Percentiles rank a stretch among this genome's conserved stretches.
Conservation (phyloP, 2,329 filamentous ascomycete genomes). For the Fusarium sp. region DNA sequence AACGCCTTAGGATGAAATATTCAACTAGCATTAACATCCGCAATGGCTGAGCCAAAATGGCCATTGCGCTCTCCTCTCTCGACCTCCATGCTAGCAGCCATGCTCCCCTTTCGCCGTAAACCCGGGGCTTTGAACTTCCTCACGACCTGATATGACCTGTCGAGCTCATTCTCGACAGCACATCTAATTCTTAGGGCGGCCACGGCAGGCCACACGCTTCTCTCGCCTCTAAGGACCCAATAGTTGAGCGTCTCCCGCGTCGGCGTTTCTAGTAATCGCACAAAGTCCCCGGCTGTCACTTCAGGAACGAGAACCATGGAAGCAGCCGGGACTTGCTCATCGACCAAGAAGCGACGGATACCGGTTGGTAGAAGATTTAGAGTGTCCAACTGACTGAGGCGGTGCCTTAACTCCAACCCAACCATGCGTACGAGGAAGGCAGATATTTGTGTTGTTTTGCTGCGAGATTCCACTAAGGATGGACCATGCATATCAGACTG, state of each 20-base stretch:
- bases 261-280: conserved; percentile 84
- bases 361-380: conserved; percentile 77
- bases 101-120: conserved; percentile 60
- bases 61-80: conserved; percentile 35
- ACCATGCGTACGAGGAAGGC: conserved; percentile 75
- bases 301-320: conserved; percentile 87
- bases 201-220: conserved; percentile 91
- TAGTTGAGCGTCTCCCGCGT: conserved; percentile 80
- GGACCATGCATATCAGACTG: conserved; percentile 84
- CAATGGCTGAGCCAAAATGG: conserved; percentile 15
- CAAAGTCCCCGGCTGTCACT: conserved; percentile 78
- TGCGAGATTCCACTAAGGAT: conserved; percentile 69
- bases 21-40: conserved; percentile 28
- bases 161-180: conserved; percentile 87
- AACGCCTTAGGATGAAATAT: conserved; percentile 5
- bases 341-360: conserved; percentile 81
- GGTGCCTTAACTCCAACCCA: conserved; percentile 82
- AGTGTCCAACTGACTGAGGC: conserved; percentile 83
- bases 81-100: conserved; percentile 48
- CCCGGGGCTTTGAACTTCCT: conserved; percentile 70
- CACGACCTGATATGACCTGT: conserved; percentile 85
- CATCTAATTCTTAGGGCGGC: conserved; percentile 84
- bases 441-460: conserved; percentile 68
- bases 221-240: conserved; percentile 87
- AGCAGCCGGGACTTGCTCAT: conserved; percentile 83